phyloP scores from a whole-genome alignment of 225 moss, liverwort and hornwort genomes.

The Sphagnum contortum region DNA sequence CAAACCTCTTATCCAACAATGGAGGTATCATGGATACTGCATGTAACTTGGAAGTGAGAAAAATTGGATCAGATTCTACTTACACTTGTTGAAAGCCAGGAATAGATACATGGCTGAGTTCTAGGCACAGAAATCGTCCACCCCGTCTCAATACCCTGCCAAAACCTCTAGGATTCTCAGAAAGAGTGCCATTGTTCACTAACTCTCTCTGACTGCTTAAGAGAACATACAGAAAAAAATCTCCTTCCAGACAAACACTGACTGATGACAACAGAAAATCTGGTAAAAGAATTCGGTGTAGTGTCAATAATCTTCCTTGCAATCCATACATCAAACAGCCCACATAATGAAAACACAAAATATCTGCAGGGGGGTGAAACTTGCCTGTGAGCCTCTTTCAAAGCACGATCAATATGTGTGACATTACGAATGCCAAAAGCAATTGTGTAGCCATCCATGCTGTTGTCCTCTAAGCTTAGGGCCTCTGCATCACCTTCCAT shows the following conservation, averaged over 20 bases:
- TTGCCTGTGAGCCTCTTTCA: slow-evolving; percentile 93
- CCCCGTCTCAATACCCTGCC: slow-evolving; percentile 80
- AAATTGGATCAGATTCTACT: slow-evolving; percentile 5
- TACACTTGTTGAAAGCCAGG: slow-evolving; percentile 86
- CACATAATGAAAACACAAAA: too few relatives aligned
- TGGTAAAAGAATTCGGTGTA: too few relatives aligned
- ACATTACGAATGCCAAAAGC: slow-evolving; percentile 98
- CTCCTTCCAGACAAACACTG: too few relatives aligned
- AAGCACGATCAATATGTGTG: slow-evolving; percentile 72
- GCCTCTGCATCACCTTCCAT: slow-evolving; percentile 95
- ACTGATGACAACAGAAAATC: too few relatives aligned
- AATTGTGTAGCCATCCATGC: slow-evolving; percentile 88
- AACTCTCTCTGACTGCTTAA: neutral
- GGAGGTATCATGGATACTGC: neutral
- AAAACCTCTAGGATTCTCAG: neutral
- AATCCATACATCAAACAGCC: too few relatives aligned
- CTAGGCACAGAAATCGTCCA: slow-evolving; percentile 84
- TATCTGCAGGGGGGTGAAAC: neutral
- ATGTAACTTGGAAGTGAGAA: too few relatives aligned
- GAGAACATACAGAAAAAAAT: too few relatives aligned
- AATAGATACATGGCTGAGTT: slow-evolving; percentile 75
- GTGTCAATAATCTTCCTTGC: too few relatives aligned
- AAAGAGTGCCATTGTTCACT: neutral
- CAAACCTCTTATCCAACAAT: neutral
- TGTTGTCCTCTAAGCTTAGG: slow-evolving; percentile 58